These are phyloP conservation scores for Psilocybe subaeruginosa DNA, from an alignment of 768 basidiomycete species.

Conservation along the genomic window DNA sequence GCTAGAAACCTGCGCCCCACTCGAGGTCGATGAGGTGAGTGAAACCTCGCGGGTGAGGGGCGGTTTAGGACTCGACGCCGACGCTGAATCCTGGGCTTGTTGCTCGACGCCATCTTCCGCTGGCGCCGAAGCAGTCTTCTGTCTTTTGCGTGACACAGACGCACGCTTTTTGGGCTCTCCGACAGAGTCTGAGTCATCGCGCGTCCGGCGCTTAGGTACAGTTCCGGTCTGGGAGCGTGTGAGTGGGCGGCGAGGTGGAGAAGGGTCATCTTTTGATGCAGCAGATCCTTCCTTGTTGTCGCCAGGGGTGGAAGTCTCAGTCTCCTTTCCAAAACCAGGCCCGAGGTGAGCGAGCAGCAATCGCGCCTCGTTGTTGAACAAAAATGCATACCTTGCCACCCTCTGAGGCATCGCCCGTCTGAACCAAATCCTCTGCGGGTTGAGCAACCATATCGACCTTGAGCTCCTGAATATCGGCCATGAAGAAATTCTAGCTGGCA, in stretches of 20 bases:
- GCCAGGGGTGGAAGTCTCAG: not conserved
- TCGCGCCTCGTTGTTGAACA: not conserved
- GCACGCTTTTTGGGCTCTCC: conserved; percentile 21
- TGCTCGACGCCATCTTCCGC: conserved; percentile 5
- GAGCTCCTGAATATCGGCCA: conserved; percentile 9
- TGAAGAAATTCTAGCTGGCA: conserved; percentile 6
- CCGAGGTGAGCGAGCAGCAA: not conserved
- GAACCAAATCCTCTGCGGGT: not conserved
- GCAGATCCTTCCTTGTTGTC: not conserved
- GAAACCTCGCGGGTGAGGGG: conserved; percentile 19
- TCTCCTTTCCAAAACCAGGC: conserved; percentile 1
- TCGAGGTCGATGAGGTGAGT: conserved; percentile 7
- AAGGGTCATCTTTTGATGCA: conserved; percentile 6
- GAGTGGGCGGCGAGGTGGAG: conserved; percentile 22
- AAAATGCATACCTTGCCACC: not conserved
- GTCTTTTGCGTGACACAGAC: conserved; percentile 23
- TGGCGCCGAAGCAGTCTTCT: conserved; percentile 18
- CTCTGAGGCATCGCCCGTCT: not conserved
- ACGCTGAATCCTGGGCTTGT: conserved; percentile 9
- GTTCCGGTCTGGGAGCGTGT: conserved; percentile 31
- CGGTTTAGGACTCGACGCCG: conserved; percentile 19
- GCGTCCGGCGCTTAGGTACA: conserved; percentile 24
- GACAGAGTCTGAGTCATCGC: conserved; percentile 22
- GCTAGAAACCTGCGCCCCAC: conserved; percentile 8
- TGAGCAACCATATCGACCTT: not conserved